Base-by-base conservation (phyloP, 148 eudicot species). In the Gaultheria prostrata region DNA sequence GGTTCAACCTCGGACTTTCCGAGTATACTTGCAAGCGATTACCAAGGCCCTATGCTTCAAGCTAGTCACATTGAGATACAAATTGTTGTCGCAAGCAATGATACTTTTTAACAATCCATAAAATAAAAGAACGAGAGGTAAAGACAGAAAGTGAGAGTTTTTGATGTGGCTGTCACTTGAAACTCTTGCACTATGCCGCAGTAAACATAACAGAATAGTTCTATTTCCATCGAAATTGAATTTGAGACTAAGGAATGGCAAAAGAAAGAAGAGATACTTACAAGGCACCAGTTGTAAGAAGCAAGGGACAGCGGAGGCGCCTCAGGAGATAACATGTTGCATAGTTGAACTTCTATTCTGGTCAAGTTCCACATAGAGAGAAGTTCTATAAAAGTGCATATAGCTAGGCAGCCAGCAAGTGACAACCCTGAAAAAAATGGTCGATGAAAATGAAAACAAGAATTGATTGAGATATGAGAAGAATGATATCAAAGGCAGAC, bases 321-420 rank as follows among this genome's bases (percentile, higher is more conserved):
- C 88, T 96, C 99, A 9, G 98, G 99, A 65, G 99, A 96, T 84
- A 96, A 88, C 90, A 94, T 82, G 85, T 96, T 94, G 93, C 99
- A 96, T 53, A 96, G 80, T 59, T 89, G 90, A 83, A 96, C 99
- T 90, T 96, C 99, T 79, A 96, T 86, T 89, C 95, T 91, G 54
- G 98, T 96, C 91, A 96, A 87, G 86, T 93, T 96, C 98, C 99
- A 93, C 99, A 96, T 94, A 79, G 99, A 96, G 77, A 96, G 95
- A 74, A 96, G 91, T 89, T 96, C 99, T 74, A 92, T 63, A 63
- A 88, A 56, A 21, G 98, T 94, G 89, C 94, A 96, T 63, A 87
- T 76, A 30, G 91, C 93, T 76, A 92, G 89, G 81, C 91, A 79
- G 30, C 92, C 90, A 28, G 83, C 93, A 84, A 91, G 87, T 65